A percentile compares a stretch with the other conserved stretches of the same genome.
Conservation (phyloP, 106 monocot genomes). For the Dactylorhiza incarnata region DNA sequence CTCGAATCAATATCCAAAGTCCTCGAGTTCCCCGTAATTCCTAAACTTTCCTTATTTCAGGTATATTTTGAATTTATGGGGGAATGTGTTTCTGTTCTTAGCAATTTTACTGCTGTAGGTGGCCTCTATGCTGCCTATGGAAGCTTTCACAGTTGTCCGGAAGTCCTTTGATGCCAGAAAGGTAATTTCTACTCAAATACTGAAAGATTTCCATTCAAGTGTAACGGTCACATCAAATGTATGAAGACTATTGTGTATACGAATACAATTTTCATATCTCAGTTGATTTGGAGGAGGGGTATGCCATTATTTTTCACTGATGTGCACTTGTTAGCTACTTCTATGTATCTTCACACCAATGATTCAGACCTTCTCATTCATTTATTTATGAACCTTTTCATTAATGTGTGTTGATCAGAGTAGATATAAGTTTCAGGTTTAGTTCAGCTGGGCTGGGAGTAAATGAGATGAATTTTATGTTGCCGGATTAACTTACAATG, state of each 20-base stretch:
- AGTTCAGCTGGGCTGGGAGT: not conserved
- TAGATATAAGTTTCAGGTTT: not conserved
- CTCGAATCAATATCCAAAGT: slow-evolving; percentile 85
- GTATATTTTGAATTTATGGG: not conserved
- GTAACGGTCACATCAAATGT: not conserved
- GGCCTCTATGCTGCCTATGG: slow-evolving; percentile 75
- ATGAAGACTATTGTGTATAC: too few species aligned
- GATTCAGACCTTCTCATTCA: not conserved
- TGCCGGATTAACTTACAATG: not conserved
- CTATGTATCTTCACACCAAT: too few species aligned
- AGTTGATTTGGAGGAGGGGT: too few species aligned
- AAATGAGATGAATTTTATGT: not conserved
- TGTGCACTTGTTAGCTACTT: too few species aligned
- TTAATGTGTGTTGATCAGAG: not conserved
- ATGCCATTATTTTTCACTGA: too few species aligned
- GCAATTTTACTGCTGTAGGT: slow-evolving; percentile 33
- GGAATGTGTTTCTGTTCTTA: not conserved
- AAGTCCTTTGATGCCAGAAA: slow-evolving; percentile 99
- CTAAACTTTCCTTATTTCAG: not conserved
- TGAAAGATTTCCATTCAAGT: not conserved
- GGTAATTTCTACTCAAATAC: slow-evolving; percentile 27
- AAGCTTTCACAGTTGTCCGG: slow-evolving; percentile 73
- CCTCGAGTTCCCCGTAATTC: slow-evolving; percentile 75
- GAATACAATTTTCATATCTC: too few species aligned
- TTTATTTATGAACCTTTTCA: not conserved